Evolutionary conservation across 2,329 filamentous ascomycete genomes (phyloP), one percentile per base, ranked within the genome.

Genomic region (Aspergillus sojae): DNA sequence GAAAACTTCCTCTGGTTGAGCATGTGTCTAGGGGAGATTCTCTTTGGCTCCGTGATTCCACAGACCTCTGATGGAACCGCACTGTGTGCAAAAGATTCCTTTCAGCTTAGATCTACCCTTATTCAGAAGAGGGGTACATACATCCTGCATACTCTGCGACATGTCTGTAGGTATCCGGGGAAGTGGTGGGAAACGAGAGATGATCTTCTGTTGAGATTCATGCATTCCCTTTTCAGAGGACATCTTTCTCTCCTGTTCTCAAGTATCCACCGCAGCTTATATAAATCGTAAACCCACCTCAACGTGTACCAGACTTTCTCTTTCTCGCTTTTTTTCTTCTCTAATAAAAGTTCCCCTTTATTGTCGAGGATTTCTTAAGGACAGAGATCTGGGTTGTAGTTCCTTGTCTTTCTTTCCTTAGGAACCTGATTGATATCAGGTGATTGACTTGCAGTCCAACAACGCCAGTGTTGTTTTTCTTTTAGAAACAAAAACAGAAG

Each of bases 401-500:
- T 50, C 23, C 14, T 50, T 30, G 43, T 16, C 46, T 50, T 16
- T 50, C 23, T 28, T 28, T n/a, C 14, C 14, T 43, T 21, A 43
- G 5, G 19, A 19, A 41, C 39, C 39, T 9, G 48, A n/a, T 52
- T 52, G 48, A 30, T 52, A 52, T 52, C 48, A 52, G 48, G 48
- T 52, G 48, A 52, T 52, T 32, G 21, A 52, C 9, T 21, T 52
- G 39, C 16, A 41, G 39, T 19, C 28, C 16, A 28, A 16, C 14
- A 10, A 4, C 11, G 11, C 10, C n/a, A 23, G n/a, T 46, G 4
- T 14, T 28, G 2, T 52, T 34, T n/a, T 32, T 26, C 28, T 26
- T 7, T 48, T 45, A 26, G 10, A 14, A 50, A 34, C 32, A 14
- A 41, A 45, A 45, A 58, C 41, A 64, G 68, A 55, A 30, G 28